Base-by-base conservation (phyloP, 2,329 filamentous ascomycete species). In the Pyrenophora graminea region DNA sequence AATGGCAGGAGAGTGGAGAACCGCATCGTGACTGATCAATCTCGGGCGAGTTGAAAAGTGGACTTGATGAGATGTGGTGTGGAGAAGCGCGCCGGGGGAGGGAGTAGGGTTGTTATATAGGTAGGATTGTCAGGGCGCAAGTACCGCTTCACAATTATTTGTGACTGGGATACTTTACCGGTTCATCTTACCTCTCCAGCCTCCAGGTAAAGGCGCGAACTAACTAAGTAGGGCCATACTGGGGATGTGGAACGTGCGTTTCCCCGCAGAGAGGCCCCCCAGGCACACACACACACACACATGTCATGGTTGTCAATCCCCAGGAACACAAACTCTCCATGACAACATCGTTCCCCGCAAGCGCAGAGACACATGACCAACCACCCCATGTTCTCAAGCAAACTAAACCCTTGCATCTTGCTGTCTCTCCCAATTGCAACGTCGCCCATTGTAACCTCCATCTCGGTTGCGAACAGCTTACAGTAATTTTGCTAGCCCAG, bases 11-110 rank as follows among this genome's bases (percentile, higher is more conserved):
- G 49, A 39, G 59, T 48, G 12, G 59, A 54, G 39, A 64, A 56
- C 62, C 64, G 61, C 66, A 69, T 69, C 44, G 48, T 62, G 63
- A 53, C 55, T 58, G 53, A 51, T 53, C 59, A 56, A 59, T 41
- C 39, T 49, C 46, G 45, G 30, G 45, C 50, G 50, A 51, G 42
- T 45, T 54, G 56, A 49, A 50, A 54, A 59, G 55, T 47, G 49
- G 45, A 59, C 56, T 51, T 45, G 54, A 52, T 36, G 57, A 39
- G 56, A 49, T 48, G 50, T 45, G 52, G 52, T 51, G 57, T 53
- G 51, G 53, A 57, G 38, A 48, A 50, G 33, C 15, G 31, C 37
- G 39, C 38, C 51, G 42, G 48, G 45, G 42, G 42, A 44, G 51
- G 46, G 46, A 27, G 33, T 39, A 44, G 51, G 49, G 33, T 41